phyloP scores from a whole-genome alignment of 1,139 yeast species.

The Debaryomycetaceae sp. region DNA sequence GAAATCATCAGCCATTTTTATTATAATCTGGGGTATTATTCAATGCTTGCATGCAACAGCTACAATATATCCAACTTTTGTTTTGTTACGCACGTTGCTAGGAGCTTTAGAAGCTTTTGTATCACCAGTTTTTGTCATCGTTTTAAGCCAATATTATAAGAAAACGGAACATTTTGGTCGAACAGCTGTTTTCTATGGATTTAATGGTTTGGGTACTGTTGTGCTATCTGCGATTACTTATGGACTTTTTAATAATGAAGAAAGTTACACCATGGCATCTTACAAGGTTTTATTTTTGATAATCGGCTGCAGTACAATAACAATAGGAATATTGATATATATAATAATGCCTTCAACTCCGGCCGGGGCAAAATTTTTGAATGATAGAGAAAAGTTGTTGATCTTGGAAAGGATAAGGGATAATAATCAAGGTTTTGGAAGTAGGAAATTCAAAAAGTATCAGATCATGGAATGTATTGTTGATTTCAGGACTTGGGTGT shows the following conservation, averaged over 20 bases:
- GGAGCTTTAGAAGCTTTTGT: slow-evolving; percentile 56
- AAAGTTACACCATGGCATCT: slow-evolving; percentile 9
- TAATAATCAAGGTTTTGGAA: slow-evolving; percentile 12
- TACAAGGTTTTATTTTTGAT: slow-evolving; percentile 20
- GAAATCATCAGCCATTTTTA: not conserved
- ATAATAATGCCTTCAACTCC: slow-evolving; percentile 17
- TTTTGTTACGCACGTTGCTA: slow-evolving; percentile 30
- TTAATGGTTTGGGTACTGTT: slow-evolving; percentile 14
- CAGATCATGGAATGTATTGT: slow-evolving; percentile 15
- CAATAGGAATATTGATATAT: slow-evolving; percentile 14
- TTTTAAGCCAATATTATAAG: slow-evolving; percentile 33
- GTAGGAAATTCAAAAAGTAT: slow-evolving; percentile 14
- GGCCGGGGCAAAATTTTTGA: slow-evolving; percentile 12
- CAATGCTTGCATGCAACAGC: slow-evolving; percentile 14
- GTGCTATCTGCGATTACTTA: slow-evolving; percentile 6
- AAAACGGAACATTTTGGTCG: slow-evolving; percentile 17
- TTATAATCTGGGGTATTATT: slow-evolving; percentile 5
- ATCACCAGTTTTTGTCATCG: slow-evolving; percentile 57
- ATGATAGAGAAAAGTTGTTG: slow-evolving; percentile 11
- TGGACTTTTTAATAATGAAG: slow-evolving; percentile 13
- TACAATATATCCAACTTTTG: slow-evolving; percentile 11
- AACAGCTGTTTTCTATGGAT: slow-evolving; percentile 16
- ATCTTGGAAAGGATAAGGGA: slow-evolving; percentile 8
- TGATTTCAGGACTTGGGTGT: slow-evolving; percentile 10
- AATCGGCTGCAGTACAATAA: slow-evolving; percentile 19